Evolutionary conservation across 2,329 filamentous ascomycete genomes (phyloP), one percentile per base, ranked within the genome.

Genomic region (Colletotrichum magnum): DNA sequence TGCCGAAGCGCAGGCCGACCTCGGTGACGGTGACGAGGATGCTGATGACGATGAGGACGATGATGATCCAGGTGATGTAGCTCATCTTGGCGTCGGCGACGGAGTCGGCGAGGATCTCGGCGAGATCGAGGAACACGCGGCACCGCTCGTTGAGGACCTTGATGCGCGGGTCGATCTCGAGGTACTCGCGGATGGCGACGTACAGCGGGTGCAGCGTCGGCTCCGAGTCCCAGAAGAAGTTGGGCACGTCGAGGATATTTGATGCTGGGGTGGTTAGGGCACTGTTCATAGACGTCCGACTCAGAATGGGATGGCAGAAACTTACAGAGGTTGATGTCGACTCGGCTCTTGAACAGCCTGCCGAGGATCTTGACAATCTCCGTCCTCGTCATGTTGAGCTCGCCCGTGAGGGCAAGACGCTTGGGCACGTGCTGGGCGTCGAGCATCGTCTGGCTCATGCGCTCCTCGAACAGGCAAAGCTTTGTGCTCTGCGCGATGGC

Each of bases 151-250:
- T 99, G 72, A 99, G 91, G 26, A 98, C 95, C 80, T 97, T 94
- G 78, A 97, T 97, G 63, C 96, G 94, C 7, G 93, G 94, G 77
- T 97, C 95, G 79, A 99, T 98, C 78, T 99, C 96, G 70, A 99
- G 92, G 78, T 99, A 99, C 79, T 98, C 96, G 75, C 96, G 93
- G 58, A 98, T 94, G 69, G 95, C 96, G 68, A 90, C 91, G 83
- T 99, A 99, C 32, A 99, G 90, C 0, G 96, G 96, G 78, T 98
- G 94, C 0, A 99, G 87, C 0, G 94, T 98, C 18, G 96, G 96
- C 78, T 99, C 96, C 12, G 93, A 93, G 79, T 98, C 95, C 96
- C 96, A 99, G 87, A 98, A 97, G 87, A 98, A 98, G 79, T 95
- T 97, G 70, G 95, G 95, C 1, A 97, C 94, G 79, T 98, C 95